These are phyloP conservation scores for Dendrocalamus sinicus DNA, from an alignment of 176 grass and related monocot genomes.

Conservation along the genomic window DNA sequence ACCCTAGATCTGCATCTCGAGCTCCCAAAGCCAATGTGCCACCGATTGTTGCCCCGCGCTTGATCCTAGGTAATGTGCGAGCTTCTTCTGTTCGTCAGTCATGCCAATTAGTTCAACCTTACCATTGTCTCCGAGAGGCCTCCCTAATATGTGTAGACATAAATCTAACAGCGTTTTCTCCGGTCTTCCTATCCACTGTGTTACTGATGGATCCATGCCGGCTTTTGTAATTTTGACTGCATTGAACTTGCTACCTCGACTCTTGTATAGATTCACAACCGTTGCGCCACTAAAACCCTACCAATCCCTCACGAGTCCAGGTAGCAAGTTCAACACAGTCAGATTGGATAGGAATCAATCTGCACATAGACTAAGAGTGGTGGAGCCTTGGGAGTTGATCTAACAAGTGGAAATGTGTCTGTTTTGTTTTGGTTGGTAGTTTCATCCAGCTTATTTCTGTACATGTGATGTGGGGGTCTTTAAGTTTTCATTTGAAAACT, in stretches of 20 bases:
- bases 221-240: no score
- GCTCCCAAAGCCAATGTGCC: no score
- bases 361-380: neutral
- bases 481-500: neutral
- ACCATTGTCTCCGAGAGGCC: neutral
- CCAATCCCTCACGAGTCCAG: no score
- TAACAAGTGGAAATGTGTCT: neutral
- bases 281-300: no score
- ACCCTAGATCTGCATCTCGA: neutral
- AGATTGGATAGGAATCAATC: no score
- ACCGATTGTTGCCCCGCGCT: neutral
- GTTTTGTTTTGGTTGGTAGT: neutral
- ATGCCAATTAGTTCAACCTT: neutral
- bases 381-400: neutral
- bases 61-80: slow-evolving; percentile 2
- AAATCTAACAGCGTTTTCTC: no score
- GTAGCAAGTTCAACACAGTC: no score
- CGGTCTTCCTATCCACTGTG: neutral
- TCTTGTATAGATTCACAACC: no score
- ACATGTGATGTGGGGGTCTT: neutral
- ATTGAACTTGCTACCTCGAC: no score
- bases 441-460: neutral
- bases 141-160: neutral
- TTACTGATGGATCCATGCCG: neutral
- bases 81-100: neutral